These are phyloP conservation scores for Clarireedia sp. DNA, from an alignment of 2,329 filamentous ascomycete species.

Conservation along the genomic window DNA sequence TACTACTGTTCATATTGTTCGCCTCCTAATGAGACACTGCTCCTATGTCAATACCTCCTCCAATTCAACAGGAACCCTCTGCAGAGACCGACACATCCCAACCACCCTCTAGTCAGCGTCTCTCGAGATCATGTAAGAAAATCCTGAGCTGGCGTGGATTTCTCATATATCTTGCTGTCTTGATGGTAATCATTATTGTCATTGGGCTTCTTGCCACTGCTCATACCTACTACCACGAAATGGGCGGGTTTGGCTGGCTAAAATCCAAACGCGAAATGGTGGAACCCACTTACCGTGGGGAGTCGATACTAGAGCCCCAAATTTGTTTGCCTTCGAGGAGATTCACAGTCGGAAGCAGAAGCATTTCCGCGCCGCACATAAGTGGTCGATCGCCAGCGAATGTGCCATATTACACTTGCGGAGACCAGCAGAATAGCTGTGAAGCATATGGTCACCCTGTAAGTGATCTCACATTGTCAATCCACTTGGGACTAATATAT, in stretches of 20 bases:
- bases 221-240: constrained; percentile 21
- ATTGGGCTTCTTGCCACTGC: constrained; percentile 21
- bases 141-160: constrained; percentile 14
- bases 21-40: constrained; percentile 1
- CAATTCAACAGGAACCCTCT: constrained; percentile 3
- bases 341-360: neutral
- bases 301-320: neutral
- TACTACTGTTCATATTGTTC: constrained; percentile 12
- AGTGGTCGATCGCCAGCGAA: neutral
- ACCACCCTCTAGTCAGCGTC: constrained; percentile 12
- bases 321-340: constrained; percentile 22
- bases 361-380: neutral
- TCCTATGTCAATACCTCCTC: constrained; percentile 15
- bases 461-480: neutral
- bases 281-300: neutral
- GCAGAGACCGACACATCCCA: constrained; percentile 9
- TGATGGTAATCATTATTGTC: constrained; percentile 17
- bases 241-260: constrained; percentile 23
- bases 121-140: constrained; percentile 8
- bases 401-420: constrained; percentile 25
- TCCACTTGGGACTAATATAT: neutral
- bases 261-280: constrained; percentile 8
- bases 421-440: constrained; percentile 26
- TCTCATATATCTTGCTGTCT: constrained; percentile 13
- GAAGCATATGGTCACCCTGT: constrained; percentile 23